Conservation (phyloP, 1,284 basidiomycete genomes). For the Leucoagaricus sp. region DNA sequence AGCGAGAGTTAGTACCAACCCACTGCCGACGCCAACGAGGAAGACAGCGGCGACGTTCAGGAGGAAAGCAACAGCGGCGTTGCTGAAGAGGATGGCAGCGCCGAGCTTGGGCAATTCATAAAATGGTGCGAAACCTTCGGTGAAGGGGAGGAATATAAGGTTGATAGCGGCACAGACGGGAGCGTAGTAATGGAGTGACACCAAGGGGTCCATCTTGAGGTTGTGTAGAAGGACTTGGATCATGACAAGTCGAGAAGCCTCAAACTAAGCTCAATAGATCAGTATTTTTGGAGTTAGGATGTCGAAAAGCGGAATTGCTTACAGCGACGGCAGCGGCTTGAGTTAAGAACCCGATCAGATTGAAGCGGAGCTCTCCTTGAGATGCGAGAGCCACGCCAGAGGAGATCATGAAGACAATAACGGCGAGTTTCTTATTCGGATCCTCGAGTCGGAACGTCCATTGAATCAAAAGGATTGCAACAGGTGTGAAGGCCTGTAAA, state of each 20-base stretch:
- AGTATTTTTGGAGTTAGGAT: slow-evolving; percentile 11
- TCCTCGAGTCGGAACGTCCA: slow-evolving; percentile 91
- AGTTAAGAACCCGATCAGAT: slow-evolving; percentile 84
- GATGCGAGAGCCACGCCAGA: slow-evolving; percentile 87
- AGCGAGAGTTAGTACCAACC: slow-evolving; percentile 89
- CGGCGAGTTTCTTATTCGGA: slow-evolving; percentile 76
- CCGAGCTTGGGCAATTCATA: slow-evolving; percentile 74
- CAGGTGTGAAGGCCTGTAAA: slow-evolving; percentile 88
- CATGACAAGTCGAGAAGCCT: slow-evolving; percentile 92
- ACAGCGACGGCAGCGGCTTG: slow-evolving; percentile 82
- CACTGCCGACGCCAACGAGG: slow-evolving; percentile 86
- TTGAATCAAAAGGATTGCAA: slow-evolving; percentile 93
- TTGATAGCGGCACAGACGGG: slow-evolving; percentile 96
- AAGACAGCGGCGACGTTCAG: slow-evolving; percentile 95
- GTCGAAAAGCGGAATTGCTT: slow-evolving; percentile 30
- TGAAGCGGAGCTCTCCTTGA: slow-evolving; percentile 86
- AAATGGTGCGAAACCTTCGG: slow-evolving; percentile 90
- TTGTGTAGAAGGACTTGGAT: slow-evolving; percentile 95
- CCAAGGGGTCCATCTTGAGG: slow-evolving; percentile 96
- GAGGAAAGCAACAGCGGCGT: slow-evolving; percentile 88
- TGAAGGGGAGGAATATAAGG: slow-evolving; percentile 81
- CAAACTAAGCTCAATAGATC: slow-evolving; percentile 53
- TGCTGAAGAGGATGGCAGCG: slow-evolving; percentile 77
- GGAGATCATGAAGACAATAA: slow-evolving; percentile 94
- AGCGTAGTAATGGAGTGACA: slow-evolving; percentile 95